phyloP scores from a whole-genome alignment of 306 rosid species.

The Alnus rubra region DNA sequence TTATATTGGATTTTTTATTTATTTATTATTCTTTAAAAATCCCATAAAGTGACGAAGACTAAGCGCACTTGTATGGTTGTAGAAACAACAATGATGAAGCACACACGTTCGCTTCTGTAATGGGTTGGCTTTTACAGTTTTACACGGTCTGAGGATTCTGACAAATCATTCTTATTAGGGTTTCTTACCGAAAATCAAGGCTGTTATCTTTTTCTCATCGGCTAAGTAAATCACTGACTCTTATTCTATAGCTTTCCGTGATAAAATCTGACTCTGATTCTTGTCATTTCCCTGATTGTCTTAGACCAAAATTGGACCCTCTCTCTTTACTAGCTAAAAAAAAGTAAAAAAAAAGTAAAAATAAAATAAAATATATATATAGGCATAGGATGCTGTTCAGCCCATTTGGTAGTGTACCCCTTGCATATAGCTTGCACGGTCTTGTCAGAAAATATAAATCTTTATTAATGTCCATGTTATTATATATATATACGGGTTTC shows the following conservation, averaged over 20 bases:
- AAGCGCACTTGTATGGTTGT: not conserved
- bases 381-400: constrained; percentile 33
- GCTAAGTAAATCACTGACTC: not conserved
- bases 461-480: not conserved
- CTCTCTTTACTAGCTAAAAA: not conserved
- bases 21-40: not conserved
- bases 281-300: constrained; percentile 11
- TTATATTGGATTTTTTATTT: not conserved
- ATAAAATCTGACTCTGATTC: not conserved
- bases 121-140: not conserved
- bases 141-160: constrained; percentile 6
- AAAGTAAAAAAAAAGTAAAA: not conserved
- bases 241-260: constrained; percentile 3
- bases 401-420: not conserved
- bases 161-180: constrained; percentile 35
- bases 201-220: not conserved
- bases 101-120: constrained; percentile 8
- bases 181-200: constrained; percentile 21
- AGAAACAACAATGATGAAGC: constrained; percentile 3
- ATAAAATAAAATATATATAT: too few relatives aligned
- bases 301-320: not conserved
- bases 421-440: not conserved
- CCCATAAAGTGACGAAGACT: constrained; percentile 3
- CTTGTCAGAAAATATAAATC: constrained; percentile 18
- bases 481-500: not conserved